A percentile compares a stretch with the other conserved stretches of the same genome.
These are phyloP conservation scores for Brassica napus DNA, from an alignment of 345 rosid species.

Conservation along the genomic window Da-Ae NC_063449.1:37738501-37739000, in stretches of 20 bases:
- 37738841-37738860: slow-evolving; percentile 44
- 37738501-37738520: slow-evolving; percentile 84
- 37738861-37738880: slow-evolving; percentile 86
- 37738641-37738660: slow-evolving; percentile 85
- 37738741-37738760: slow-evolving; percentile 88
- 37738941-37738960: slow-evolving; percentile 89
- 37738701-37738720: slow-evolving; percentile 92
- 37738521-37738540: slow-evolving; percentile 51
- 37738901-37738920: slow-evolving; percentile 90
- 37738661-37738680: slow-evolving; percentile 79
- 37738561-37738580: slow-evolving; percentile 69
- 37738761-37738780: slow-evolving; percentile 78
- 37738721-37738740: slow-evolving; percentile 37
- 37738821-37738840: neutral
- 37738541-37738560: slow-evolving; percentile 60
- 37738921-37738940: slow-evolving; percentile 93
- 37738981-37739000: slow-evolving; percentile 95
- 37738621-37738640: slow-evolving; percentile 85
- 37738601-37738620: slow-evolving; percentile 87
- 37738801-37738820: slow-evolving; percentile 88
- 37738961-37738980: slow-evolving; percentile 88
- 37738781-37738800: slow-evolving; percentile 76
- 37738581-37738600: slow-evolving; percentile 71
- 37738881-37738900: slow-evolving; percentile 87
- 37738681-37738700: slow-evolving; percentile 89